Evolutionary conservation across 306 rosid species (phyloP).

Genomic region (Begonia loranthoides): DNA sequence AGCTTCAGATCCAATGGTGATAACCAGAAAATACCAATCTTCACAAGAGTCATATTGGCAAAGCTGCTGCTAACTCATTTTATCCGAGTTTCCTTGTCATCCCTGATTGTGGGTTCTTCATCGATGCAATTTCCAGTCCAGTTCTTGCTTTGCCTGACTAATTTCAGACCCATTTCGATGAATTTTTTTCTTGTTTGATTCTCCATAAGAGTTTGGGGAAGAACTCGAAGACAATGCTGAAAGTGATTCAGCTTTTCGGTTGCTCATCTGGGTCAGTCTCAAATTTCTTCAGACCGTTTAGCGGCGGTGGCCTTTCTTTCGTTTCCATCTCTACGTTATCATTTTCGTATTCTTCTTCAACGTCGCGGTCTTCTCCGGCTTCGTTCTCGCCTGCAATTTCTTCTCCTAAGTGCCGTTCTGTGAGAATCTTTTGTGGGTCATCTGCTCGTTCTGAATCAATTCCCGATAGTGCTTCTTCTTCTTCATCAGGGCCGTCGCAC

Average conservation of each 20-base stretch:
- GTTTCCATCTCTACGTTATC: constrained; percentile 25
- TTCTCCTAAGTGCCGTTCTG: constrained; percentile 21
- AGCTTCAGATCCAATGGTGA: no score
- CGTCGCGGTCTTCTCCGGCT: constrained; percentile 11
- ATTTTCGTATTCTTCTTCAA: constrained; percentile 7
- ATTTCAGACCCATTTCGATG: not conserved
- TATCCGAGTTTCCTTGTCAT: no score
- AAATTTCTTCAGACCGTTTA: constrained; percentile 30
- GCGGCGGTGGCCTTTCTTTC: constrained; percentile 18
- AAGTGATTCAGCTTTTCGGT: constrained; percentile 38
- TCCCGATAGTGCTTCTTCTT: constrained; percentile 22
- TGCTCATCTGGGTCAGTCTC: constrained; percentile 36
- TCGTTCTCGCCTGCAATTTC: constrained; percentile 4
- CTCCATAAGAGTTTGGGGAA: not conserved
- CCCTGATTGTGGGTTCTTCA: no score
- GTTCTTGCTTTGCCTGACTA: no score
- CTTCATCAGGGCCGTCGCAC: constrained; percentile 5
- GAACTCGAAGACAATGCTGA: constrained; percentile 32
- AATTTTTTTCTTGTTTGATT: no score
- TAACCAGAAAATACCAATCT: no score
- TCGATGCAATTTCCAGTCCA: no score
- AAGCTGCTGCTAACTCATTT: no score
- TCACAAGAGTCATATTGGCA: no score
- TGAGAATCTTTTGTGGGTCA: constrained; percentile 25
- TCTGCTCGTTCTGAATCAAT: constrained; percentile 28